Evolutionary conservation across 257 asterid genomes (phyloP).

Genomic region (Solanum sitiens): DNA sequence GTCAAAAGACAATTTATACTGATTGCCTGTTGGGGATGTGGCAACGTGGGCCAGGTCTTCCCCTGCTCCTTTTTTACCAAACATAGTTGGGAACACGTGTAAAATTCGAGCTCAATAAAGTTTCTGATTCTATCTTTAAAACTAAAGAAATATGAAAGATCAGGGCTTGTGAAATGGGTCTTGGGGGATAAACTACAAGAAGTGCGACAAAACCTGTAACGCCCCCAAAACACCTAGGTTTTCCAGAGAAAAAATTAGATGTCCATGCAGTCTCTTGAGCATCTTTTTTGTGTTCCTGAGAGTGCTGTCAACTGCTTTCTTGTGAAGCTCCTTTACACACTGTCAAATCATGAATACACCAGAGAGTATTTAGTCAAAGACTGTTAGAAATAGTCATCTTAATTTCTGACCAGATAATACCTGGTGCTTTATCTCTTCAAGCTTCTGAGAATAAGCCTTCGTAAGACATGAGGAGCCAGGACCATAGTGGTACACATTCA

Average conservation of each 20-base stretch:
- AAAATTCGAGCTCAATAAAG: neutral
- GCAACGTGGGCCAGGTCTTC: neutral
- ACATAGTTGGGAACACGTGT: neutral
- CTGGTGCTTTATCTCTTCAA: slow-evolving; percentile 72
- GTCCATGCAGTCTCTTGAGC: slow-evolving; percentile 59
- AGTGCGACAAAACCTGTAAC: slow-evolving; percentile 42
- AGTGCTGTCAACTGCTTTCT: slow-evolving; percentile 30
- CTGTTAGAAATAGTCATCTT: neutral
- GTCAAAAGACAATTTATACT: neutral
- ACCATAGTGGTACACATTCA: slow-evolving; percentile 48
- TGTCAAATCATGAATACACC: slow-evolving; percentile 19
- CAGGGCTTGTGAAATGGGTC: neutral
- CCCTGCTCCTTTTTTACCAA: neutral
- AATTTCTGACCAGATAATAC: slow-evolving; percentile 28
- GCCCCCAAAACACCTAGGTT: slow-evolving; percentile 92
- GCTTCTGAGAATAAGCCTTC: slow-evolving; percentile 30
- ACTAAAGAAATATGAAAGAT: neutral
- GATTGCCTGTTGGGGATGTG: neutral
- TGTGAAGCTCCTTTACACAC: slow-evolving; percentile 42
- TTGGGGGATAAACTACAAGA: neutral
- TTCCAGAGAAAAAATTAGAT: slow-evolving; percentile 63
- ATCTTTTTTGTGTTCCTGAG: slow-evolving; percentile 42
- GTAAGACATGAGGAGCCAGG: slow-evolving; percentile 27
- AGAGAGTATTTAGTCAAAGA: slow-evolving; percentile 7
- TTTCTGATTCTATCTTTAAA: neutral